These are phyloP conservation scores for Penicillium robsamsonii DNA, from an alignment of 495 filamentous ascomycete genomes.

Conservation along the genomic window DNA sequence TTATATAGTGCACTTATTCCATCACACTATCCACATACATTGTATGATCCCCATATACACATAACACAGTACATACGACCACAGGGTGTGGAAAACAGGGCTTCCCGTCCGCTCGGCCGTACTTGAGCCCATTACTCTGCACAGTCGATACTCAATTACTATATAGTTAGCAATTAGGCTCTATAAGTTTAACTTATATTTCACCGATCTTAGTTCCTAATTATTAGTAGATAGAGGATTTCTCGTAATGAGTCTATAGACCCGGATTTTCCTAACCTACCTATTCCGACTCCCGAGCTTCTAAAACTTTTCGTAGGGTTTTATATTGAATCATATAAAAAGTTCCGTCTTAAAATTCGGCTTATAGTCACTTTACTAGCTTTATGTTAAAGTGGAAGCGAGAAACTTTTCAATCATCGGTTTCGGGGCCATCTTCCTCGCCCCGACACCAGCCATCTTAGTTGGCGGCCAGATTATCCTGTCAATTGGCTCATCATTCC, in stretches of 20 bases:
- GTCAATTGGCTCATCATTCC: too few species aligned
- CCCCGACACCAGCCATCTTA: too few species aligned
- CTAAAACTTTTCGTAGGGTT: conserved; percentile 15
- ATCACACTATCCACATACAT: too few species aligned
- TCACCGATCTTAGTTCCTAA: background rate
- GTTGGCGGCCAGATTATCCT: too few species aligned
- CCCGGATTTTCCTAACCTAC: conserved; percentile 10
- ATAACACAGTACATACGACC: too few species aligned
- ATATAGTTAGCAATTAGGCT: conserved; percentile 11
- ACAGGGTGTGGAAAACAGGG: too few species aligned
- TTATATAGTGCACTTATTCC: too few species aligned
- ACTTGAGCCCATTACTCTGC: too few species aligned
- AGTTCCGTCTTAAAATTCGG: conserved; percentile 1
- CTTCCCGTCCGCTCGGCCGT: too few species aligned
- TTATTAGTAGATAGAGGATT: conserved; percentile 18
- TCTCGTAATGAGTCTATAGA: conserved; percentile 7
- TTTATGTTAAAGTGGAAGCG: conserved; percentile 15
- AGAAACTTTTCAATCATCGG: conserved; percentile 11
- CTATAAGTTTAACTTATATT: conserved; percentile 10
- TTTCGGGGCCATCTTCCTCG: too few species aligned
- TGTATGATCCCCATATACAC: too few species aligned
- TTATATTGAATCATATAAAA: conserved; percentile 12
- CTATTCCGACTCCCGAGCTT: conserved; percentile 5
- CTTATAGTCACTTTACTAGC: conserved; percentile 12
- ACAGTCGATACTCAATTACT: too few species aligned